phyloP scores from a whole-genome alignment of 495 filamentous ascomycete genomes.

The Cercophora sp. region DNA sequence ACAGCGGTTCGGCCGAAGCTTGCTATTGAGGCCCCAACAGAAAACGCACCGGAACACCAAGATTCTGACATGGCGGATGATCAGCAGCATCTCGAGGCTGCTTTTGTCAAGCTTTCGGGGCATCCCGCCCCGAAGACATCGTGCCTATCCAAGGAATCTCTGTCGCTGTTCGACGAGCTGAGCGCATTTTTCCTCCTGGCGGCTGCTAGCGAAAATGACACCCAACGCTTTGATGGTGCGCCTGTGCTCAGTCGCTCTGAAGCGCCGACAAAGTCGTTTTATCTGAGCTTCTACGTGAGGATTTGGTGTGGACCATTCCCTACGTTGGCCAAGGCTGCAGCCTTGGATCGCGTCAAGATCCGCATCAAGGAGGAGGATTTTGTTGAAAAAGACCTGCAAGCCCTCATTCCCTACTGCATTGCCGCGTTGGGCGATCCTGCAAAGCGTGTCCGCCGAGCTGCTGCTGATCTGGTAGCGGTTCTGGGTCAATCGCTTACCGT shows the following conservation, averaged over 20 bases:
- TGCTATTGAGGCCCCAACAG: constrained; percentile 29
- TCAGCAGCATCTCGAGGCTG: constrained; percentile 18
- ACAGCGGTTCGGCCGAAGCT: constrained; percentile 53
- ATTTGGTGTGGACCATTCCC: constrained; percentile 71
- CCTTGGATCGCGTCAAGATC: constrained; percentile 56
- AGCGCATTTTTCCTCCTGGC: constrained; percentile 61
- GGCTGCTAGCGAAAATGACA: constrained; percentile 42
- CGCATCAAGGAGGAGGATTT: constrained; percentile 48
- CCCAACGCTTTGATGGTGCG: constrained; percentile 55
- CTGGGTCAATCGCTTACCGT: constrained; percentile 32
- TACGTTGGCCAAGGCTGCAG: constrained; percentile 59
- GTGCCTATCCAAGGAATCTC: constrained; percentile 43
- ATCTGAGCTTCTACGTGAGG: constrained; percentile 70
- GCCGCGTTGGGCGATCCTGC: constrained; percentile 69
- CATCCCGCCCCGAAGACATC: constrained; percentile 38
- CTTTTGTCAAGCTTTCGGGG: constrained; percentile 31
- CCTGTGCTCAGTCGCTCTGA: constrained; percentile 54
- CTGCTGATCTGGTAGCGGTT: constrained; percentile 57
- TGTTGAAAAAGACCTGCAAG: constrained; percentile 63
- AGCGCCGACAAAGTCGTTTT: constrained; percentile 58
- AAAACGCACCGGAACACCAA: constrained; percentile 53
- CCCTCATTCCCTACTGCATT: constrained; percentile 71
- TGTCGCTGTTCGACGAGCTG: constrained; percentile 50
- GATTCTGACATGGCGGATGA: constrained; percentile 22
- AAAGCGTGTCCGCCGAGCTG: constrained; percentile 67